These are phyloP conservation scores for Exserohilum turcica DNA, from an alignment of 2,329 filamentous ascomycete species.

Conservation along the genomic window DNA sequence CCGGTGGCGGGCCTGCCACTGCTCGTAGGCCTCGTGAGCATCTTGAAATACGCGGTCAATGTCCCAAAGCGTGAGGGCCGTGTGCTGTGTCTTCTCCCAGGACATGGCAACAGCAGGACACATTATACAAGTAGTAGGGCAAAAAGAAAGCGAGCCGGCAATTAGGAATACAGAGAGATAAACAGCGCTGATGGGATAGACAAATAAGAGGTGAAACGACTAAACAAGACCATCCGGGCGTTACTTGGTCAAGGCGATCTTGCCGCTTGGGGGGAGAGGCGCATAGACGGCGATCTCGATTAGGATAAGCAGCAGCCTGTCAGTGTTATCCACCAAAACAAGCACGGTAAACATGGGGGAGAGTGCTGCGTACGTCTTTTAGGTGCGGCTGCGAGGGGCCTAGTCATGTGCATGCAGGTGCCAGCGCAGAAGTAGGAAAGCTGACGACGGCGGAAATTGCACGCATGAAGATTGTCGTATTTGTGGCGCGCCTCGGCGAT, in stretches of 20 bases:
- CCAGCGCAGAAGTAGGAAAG: conserved; percentile 13
- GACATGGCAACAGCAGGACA: conserved; percentile 17
- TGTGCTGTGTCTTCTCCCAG: conserved; percentile 40
- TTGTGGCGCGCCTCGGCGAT: conserved; percentile 18
- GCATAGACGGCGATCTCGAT: conserved; percentile 12
- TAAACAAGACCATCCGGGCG: conserved; percentile 5
- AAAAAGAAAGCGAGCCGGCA: no score
- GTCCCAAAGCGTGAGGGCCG: conserved; percentile 42
- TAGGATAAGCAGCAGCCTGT: conserved; percentile 11
- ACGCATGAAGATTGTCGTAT: conserved; percentile 8
- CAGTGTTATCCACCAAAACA: conserved; percentile 14
- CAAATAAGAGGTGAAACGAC: no score
- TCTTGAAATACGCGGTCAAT: conserved; percentile 45
- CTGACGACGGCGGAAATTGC: conserved; percentile 23
- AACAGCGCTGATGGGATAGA: background rate
- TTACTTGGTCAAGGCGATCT: conserved; percentile 11
- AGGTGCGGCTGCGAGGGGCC: background rate
- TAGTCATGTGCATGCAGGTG: conserved; percentile 26
- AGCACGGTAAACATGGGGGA: conserved; percentile 11
- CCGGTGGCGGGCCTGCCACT: conserved; percentile 31
- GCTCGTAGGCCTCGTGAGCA: conserved; percentile 40
- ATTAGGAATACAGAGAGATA: background rate
- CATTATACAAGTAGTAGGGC: conserved; percentile 13
- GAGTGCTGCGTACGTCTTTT: conserved; percentile 27
- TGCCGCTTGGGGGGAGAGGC: conserved; percentile 9